Evolutionary conservation across 75 land plant species (phyloP).

Genomic region (Cryptomeria japonica): DNA sequence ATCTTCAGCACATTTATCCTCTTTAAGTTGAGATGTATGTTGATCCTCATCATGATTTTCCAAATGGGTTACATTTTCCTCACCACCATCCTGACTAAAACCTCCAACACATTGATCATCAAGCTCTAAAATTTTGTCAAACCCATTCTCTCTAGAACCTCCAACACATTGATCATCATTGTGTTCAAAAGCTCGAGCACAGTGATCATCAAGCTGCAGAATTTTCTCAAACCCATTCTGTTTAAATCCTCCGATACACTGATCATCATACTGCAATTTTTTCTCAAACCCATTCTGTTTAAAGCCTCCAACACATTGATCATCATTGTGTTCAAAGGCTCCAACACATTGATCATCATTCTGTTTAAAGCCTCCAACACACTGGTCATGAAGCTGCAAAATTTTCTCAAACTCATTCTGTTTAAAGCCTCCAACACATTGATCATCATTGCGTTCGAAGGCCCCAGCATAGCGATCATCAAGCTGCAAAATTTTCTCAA

Average conservation of each 20-base stretch:
- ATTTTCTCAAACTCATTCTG: background rate
- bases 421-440: background rate
- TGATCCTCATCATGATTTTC: background rate
- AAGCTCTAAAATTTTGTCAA: background rate
- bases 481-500: background rate
- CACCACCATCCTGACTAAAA: background rate
- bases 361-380: background rate
- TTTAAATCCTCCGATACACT: background rate
- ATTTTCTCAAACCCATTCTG: background rate
- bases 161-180: background rate
- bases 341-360: background rate
- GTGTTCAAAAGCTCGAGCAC: background rate
- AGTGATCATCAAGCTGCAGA: background rate
- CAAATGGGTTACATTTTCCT: background rate
- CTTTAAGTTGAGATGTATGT: background rate
- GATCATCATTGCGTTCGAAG: background rate
- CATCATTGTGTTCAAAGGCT: background rate
- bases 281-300: background rate
- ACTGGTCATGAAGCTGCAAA: no score
- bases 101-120: background rate
- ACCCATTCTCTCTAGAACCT: background rate
- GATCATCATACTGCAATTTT: background rate
- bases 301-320: background rate
- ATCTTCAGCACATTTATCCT: background rate
- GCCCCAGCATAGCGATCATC: background rate